Evolutionary conservation across 1,284 basidiomycete species (phyloP).

Genomic region (Jaminaea rosea): DNA sequence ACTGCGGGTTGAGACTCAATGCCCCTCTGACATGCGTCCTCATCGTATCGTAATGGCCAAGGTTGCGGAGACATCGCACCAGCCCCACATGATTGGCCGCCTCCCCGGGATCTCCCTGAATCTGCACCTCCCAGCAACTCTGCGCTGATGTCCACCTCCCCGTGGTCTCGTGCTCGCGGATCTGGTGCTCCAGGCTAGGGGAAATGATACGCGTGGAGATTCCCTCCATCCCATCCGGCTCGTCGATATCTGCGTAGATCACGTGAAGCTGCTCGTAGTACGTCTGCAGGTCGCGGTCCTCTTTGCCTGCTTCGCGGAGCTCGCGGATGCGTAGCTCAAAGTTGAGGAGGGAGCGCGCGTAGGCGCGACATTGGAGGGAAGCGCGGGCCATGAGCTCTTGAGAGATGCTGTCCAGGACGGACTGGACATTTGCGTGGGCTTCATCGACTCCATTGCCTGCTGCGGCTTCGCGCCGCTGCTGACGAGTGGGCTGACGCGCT

Average conservation of each 20-base stretch:
- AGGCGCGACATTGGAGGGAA: slow-evolving; percentile 85
- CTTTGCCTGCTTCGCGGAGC: slow-evolving; percentile 20
- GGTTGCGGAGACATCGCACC: slow-evolving; percentile 78
- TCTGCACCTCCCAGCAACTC: slow-evolving; percentile 97
- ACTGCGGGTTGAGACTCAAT: slow-evolving; percentile 72
- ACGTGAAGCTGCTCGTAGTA: slow-evolving; percentile 89
- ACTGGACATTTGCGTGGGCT: slow-evolving; percentile 55
- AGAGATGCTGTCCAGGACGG: slow-evolving; percentile 71
- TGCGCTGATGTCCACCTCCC: slow-evolving; percentile 97
- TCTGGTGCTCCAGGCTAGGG: slow-evolving; percentile 89
- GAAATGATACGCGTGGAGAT: slow-evolving; percentile 80
- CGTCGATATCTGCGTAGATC: slow-evolving; percentile 90
- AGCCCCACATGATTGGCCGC: slow-evolving; percentile 81
- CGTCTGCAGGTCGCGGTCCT: slow-evolving; percentile 50
- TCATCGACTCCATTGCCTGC: slow-evolving; percentile 7
- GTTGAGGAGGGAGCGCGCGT: slow-evolving; percentile 86
- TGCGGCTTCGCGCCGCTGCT: slow-evolving; percentile 6
- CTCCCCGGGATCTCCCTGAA: slow-evolving; percentile 83
- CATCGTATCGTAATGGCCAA: slow-evolving; percentile 95
- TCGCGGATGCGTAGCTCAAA: slow-evolving; percentile 61
- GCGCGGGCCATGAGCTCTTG: slow-evolving; percentile 84
- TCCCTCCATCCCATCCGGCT: slow-evolving; percentile 99
- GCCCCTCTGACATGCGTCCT: slow-evolving; percentile 91
- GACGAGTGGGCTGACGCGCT: slow-evolving; percentile 17
- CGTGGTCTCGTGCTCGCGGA: slow-evolving; percentile 93